Evolutionary conservation across 306 rosid genomes (phyloP).

Genomic region (Cicer pinnatifidum): DNA sequence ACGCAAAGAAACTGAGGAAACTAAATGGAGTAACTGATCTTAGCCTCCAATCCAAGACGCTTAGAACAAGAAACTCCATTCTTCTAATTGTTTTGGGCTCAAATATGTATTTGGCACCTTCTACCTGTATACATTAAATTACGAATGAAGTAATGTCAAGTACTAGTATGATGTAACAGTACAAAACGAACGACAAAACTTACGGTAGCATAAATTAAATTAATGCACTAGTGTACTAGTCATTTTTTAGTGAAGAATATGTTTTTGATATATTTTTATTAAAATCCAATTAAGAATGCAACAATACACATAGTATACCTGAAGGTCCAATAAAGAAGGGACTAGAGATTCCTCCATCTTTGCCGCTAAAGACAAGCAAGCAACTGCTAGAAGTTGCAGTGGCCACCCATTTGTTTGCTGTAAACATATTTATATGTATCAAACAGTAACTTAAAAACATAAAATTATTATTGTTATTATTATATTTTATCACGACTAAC

Average conservation of each 20-base stretch:
- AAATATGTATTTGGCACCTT: conserved; percentile 82
- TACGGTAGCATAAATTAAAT: conserved; percentile 16
- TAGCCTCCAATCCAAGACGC: conserved; percentile 90
- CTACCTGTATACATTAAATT: conserved; percentile 57
- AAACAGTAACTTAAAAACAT: conserved; percentile 22
- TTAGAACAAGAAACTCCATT: conserved; percentile 87
- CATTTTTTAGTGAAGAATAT: conserved; percentile 11
- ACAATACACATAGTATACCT: conserved; percentile 55
- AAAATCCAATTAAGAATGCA: conserved; percentile 7
- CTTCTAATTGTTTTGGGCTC: conserved; percentile 80
- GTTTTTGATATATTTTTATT: conserved; percentile 9
- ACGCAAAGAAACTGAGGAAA: conserved; percentile 82
- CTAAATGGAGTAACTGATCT: conserved; percentile 94
- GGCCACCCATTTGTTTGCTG: conserved; percentile 93
- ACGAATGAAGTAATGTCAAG: neutral
- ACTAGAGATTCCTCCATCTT: conserved; percentile 97
- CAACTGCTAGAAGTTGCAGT: conserved; percentile 83
- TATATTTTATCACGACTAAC: conserved; percentile 23
- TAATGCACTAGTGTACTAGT: neutral
- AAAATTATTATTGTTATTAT: conserved; percentile 29
- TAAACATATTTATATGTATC: conserved; percentile 33
- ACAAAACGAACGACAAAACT: conserved; percentile 21
- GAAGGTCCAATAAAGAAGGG: conserved; percentile 89
- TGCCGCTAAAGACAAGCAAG: conserved; percentile 95
- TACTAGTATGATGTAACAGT: neutral